Evolutionary conservation across 768 basidiomycete species (phyloP), one percentile per base, ranked within the genome.

Genomic region (Termitomyces bulborhizus): DNA sequence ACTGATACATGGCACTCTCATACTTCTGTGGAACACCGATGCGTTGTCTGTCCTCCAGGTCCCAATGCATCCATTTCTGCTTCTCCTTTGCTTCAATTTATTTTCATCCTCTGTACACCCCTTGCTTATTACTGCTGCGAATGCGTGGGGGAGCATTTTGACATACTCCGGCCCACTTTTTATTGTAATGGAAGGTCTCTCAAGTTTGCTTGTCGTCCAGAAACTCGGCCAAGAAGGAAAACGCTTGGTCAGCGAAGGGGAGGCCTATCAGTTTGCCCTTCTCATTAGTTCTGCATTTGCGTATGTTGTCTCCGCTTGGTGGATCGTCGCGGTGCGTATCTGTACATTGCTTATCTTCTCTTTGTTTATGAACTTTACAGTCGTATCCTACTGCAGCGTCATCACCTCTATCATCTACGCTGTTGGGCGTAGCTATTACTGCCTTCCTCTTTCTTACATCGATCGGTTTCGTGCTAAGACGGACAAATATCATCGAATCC

Each of bases 401-500:
- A 8, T 89, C 91, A 0, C 90, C 94, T 8, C 75, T 96, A 32
- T 89, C 93, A 9, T 90, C 94, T 1, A 95, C 94, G 2, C 74
- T 98, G 9, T 76, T 98, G 16, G 95, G 95, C 3, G 88, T 86
- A 2, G 90, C 92, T 2, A 73, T 96, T 55, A 93, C 94, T 0
- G 84, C 92, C 9, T 87, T 96, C 65, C 69, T 96, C 31, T 98
- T 97, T 72, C 77, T 97, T 41, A 93, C 93, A 1, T 77, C 90
- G 61, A 96, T 98, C 59, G 95, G 95, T 6, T 95, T 98, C 69
- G 84, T 83, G 7, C 69, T 94, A 58, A 83, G 92, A 53, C 80
- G 91, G 50, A 96, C 94, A 41, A 96, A 96, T 63, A 88, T 96
- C 47, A 87, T 97, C 53, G 95, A 98, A 69, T 93, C 93, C 3